Conservation (phyloP, 352 stramenopile species). For the Aphanomyces invadans region DNA sequence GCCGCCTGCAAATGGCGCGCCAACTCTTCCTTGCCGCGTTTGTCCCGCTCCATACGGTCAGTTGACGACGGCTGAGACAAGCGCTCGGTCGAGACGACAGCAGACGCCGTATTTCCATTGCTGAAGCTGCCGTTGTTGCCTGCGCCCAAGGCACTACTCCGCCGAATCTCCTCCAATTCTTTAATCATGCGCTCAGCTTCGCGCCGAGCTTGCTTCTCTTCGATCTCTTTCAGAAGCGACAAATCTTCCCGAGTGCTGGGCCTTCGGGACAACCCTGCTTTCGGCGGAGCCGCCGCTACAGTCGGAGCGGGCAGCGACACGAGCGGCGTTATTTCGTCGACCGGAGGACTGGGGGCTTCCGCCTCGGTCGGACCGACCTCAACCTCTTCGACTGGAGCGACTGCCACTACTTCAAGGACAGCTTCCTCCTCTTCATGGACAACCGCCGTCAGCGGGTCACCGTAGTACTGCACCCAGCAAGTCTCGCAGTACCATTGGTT, state of each 20-base stretch:
- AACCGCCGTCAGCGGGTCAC: slow-evolving; percentile 2
- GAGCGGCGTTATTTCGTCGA: no score
- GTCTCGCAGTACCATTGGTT: slow-evolving; percentile 83
- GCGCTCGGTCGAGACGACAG: slow-evolving; percentile 37
- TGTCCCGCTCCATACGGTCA: slow-evolving; percentile 61
- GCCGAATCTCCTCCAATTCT: slow-evolving; percentile 69
- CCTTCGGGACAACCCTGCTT: background rate
- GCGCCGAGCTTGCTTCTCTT: slow-evolving; percentile 65
- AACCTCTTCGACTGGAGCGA: background rate
- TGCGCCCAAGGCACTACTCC: slow-evolving; percentile 27
- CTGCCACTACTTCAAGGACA: no score
- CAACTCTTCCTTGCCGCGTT: slow-evolving; percentile 67
- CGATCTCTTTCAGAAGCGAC: slow-evolving; percentile 33
- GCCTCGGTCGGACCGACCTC: background rate
- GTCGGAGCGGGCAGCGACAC: background rate
- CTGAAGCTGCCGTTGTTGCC: background rate
- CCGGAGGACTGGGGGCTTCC: no score
- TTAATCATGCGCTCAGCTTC: slow-evolving; percentile 76
- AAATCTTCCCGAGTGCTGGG: slow-evolving; percentile 19
- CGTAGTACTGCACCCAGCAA: slow-evolving; percentile 76
- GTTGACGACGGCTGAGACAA: slow-evolving; percentile 41
- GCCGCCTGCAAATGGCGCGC: slow-evolving; percentile 68
- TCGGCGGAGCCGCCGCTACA: background rate
- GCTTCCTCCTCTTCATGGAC: slow-evolving; percentile 3
- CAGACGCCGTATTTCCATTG: background rate